Evolutionary conservation across 108 stramenopile species (phyloP).

Genomic region (Mediolabrus comicus): DNA sequence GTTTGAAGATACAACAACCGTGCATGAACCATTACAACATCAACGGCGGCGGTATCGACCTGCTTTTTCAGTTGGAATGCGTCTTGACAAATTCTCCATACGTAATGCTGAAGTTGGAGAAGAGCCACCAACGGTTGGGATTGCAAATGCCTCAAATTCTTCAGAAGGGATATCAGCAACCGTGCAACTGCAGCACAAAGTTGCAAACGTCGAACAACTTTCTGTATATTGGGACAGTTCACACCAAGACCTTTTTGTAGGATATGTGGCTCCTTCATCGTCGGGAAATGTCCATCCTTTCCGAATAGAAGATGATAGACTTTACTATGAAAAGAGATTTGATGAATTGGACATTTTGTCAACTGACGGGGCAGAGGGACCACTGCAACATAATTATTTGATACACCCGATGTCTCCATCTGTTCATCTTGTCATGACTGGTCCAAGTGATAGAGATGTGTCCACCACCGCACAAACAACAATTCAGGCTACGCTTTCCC

Average conservation of each 20-base stretch:
- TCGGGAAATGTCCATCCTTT: neutral
- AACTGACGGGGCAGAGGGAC: neutral
- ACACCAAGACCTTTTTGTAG: slow-evolving; percentile 8
- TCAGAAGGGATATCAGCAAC: neutral
- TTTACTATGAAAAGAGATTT: slow-evolving; percentile 4
- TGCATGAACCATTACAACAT: neutral
- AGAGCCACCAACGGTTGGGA: neutral
- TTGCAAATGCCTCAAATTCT: neutral
- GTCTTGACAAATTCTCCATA: slow-evolving; percentile 57
- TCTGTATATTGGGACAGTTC: slow-evolving; percentile 71
- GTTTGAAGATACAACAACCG: slow-evolving; percentile 32
- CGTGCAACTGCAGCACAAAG: slow-evolving; percentile 25
- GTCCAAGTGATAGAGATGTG: neutral
- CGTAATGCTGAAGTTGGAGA: slow-evolving; percentile 17
- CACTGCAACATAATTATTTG: slow-evolving; percentile 48
- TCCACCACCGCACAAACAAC: slow-evolving; percentile 5
- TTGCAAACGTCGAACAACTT: slow-evolving; percentile 53
- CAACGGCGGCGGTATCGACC: slow-evolving; percentile 38
- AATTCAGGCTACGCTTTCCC: slow-evolving; percentile 14
- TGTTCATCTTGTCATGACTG: slow-evolving; percentile 46
- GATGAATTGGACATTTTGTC: slow-evolving; percentile 1
- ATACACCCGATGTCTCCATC: slow-evolving; percentile 73
- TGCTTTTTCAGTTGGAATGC: slow-evolving; percentile 67
- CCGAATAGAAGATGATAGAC: slow-evolving; percentile 1
- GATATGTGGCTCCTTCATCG: slow-evolving; percentile 1